phyloP scores from a whole-genome alignment of 2,329 filamentous ascomycete genomes.

The Ceratocystis variospora region DNA sequence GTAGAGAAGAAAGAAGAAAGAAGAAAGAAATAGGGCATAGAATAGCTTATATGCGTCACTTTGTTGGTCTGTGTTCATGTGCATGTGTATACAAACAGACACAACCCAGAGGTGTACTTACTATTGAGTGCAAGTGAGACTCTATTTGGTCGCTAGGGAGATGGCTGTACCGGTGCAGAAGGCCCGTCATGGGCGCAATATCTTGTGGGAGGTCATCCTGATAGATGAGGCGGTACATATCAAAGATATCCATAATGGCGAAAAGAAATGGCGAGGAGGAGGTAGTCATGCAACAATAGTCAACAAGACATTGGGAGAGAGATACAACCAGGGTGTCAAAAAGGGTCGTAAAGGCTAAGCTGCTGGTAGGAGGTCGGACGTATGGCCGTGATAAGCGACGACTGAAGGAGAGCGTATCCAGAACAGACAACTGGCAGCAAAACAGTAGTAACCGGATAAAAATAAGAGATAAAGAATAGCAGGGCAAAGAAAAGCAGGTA shows the following conservation, averaged over 20 bases:
- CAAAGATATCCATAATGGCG: constrained; percentile 19
- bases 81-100: neutral
- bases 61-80: neutral
- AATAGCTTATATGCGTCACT: neutral
- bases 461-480: too few relatives aligned
- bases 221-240: constrained; percentile 20
- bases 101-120: constrained; percentile 11
- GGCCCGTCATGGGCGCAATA: constrained; percentile 27
- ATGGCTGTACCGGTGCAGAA: constrained; percentile 30
- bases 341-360: too few relatives aligned
- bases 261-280: neutral
- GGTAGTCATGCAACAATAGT: neutral
- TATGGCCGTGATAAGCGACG: too few relatives aligned
- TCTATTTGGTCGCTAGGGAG: constrained; percentile 28
- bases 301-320: neutral
- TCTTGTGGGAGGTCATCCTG: constrained; percentile 26
- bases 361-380: too few relatives aligned
- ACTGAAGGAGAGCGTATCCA: too few relatives aligned
- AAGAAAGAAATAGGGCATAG: neutral
- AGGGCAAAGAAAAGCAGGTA: too few relatives aligned
- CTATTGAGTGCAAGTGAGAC: constrained; percentile 20
- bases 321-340: neutral
- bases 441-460: too few relatives aligned
- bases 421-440: too few relatives aligned
- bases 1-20: too few relatives aligned